phyloP scores from a whole-genome alignment of 306 rosid species.

The Glycine tomentella region DNA sequence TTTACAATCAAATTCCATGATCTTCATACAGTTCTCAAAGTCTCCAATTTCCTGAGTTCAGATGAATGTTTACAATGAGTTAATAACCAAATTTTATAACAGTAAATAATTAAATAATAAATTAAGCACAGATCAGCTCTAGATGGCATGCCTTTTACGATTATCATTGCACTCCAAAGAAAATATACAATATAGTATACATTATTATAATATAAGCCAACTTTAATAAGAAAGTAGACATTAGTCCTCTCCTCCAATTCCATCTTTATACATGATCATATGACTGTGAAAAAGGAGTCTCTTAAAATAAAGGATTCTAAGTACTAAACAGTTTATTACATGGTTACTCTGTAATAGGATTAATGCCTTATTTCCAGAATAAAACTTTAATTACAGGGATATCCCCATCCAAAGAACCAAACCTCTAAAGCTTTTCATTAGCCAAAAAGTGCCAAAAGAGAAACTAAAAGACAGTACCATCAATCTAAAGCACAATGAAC shows the following conservation, averaged over 20 bases:
- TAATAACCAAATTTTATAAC: conserved; percentile 9
- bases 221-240: conserved; percentile 1
- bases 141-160: conserved; percentile 5
- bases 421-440: background rate
- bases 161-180: conserved; percentile 1
- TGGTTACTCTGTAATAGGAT: background rate
- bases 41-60: conserved; percentile 72
- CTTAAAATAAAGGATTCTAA: conserved; percentile 3
- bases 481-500: conserved; percentile 30
- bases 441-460: background rate
- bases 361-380: background rate
- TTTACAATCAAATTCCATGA: conserved; percentile 70
- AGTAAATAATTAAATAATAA: background rate
- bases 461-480: background rate
- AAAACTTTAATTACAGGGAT: conserved; percentile 9
- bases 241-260: conserved; percentile 18
- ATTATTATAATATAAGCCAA: conserved; percentile 1
- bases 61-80: background rate
- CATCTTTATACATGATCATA: conserved; percentile 22
- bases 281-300: conserved; percentile 5
- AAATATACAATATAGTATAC: background rate
- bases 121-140: background rate
- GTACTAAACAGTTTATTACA: background rate
- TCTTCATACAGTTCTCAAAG: conserved; percentile 77
- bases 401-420: background rate